These are phyloP conservation scores for rapeseed (Brassica napus) DNA, from an alignment of 345 rosid species.

Conservation along the genomic window Da-Ae NC_063434.1:24740501-24741000, in stretches of 20 bases:
- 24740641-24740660: neutral
- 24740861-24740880: slow-evolving; percentile 25
- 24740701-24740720: neutral
- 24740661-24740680: neutral
- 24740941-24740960: neutral
- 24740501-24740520: neutral
- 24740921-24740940: neutral
- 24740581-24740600: neutral
- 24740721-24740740: neutral
- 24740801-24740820: slow-evolving; percentile 16
- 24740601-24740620: neutral
- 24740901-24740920: neutral
- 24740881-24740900: slow-evolving; percentile 9
- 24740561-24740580: neutral
- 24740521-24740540: neutral
- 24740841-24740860: slow-evolving; percentile 12
- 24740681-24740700: neutral
- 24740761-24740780: neutral
- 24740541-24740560: neutral
- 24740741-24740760: no score
- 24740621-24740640: neutral
- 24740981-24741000: neutral
- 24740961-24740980: neutral
- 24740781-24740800: neutral
- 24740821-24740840: slow-evolving; percentile 24